Evolutionary conservation across 441 rosid genomes (phyloP).

Genomic region (Eruca vesicaria): DNA sequence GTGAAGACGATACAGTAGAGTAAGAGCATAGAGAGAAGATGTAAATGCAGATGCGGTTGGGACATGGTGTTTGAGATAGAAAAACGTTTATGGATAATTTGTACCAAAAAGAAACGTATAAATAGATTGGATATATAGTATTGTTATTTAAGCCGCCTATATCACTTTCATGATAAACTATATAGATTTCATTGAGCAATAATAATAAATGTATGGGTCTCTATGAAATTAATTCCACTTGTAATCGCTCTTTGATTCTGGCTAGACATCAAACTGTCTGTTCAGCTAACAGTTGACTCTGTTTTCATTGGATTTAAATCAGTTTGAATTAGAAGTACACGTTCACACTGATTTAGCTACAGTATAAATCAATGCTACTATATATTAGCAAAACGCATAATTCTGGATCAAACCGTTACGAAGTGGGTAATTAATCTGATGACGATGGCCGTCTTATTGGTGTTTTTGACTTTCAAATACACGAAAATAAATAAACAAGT

Average conservation of each 20-base stretch:
- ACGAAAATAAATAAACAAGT: background rate
- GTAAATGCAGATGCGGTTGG: background rate
- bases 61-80: constrained; percentile 5
- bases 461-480: background rate
- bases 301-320: background rate
- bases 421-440: background rate
- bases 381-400: no score
- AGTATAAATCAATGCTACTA: background rate
- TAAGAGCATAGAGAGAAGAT: background rate
- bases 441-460: background rate
- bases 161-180: background rate
- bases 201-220: background rate
- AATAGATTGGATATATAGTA: background rate
- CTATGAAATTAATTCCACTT: background rate
- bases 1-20: background rate
- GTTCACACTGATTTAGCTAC: background rate
- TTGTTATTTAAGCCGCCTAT: background rate
- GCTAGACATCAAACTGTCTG: no score
- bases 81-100: constrained; percentile 3
- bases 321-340: background rate
- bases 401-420: background rate
- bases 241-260: background rate
- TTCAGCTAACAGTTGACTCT: background rate
- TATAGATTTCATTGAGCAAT: background rate
- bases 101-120: background rate